These are phyloP conservation scores for Trichomonascaceae sp. DNA, from an alignment of 1,139 yeast species.

Conservation along the genomic window DNA sequence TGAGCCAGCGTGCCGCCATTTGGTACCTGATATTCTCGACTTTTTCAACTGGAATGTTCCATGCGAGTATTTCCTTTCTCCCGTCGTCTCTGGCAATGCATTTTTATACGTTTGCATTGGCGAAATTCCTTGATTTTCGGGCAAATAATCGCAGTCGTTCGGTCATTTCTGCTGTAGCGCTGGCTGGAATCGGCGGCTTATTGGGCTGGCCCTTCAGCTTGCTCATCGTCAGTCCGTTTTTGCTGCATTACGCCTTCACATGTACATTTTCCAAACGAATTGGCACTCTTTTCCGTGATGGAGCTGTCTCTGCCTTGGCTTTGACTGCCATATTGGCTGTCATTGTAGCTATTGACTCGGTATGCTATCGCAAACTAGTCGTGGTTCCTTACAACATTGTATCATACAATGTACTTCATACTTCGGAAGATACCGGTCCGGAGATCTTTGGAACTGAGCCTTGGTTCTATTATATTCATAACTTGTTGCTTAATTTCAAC, in stretches of 20 bases:
- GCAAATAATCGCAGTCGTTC: slow-evolving; percentile 12
- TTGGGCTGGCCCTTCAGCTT: slow-evolving; percentile 91
- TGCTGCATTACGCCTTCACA: slow-evolving; percentile 22
- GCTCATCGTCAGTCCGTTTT: slow-evolving; percentile 56
- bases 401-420: slow-evolving; percentile 71
- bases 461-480: slow-evolving; percentile 62
- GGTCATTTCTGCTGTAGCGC: slow-evolving; percentile 38
- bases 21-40: slow-evolving; percentile 52
- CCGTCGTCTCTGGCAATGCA: slow-evolving; percentile 88
- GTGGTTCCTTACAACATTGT: slow-evolving; percentile 76
- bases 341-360: slow-evolving; percentile 51
- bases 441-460: slow-evolving; percentile 89
- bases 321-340: slow-evolving; percentile 21
- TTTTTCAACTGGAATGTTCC: slow-evolving; percentile 65
- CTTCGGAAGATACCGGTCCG: slow-evolving; percentile 67
- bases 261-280: background rate
- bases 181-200: slow-evolving; percentile 61
- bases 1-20: slow-evolving; percentile 40
- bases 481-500: slow-evolving; percentile 70
- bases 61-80: slow-evolving; percentile 75
- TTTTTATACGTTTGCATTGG: slow-evolving; percentile 50
- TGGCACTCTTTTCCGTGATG: background rate
- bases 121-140: slow-evolving; percentile 29
- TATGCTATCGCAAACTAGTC: slow-evolving; percentile 55
- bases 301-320: slow-evolving; percentile 6